These are phyloP conservation scores for Chlamydomonas sp. DNA, from an alignment of 139 green algal genomes.

Conservation along the genomic window DNA sequence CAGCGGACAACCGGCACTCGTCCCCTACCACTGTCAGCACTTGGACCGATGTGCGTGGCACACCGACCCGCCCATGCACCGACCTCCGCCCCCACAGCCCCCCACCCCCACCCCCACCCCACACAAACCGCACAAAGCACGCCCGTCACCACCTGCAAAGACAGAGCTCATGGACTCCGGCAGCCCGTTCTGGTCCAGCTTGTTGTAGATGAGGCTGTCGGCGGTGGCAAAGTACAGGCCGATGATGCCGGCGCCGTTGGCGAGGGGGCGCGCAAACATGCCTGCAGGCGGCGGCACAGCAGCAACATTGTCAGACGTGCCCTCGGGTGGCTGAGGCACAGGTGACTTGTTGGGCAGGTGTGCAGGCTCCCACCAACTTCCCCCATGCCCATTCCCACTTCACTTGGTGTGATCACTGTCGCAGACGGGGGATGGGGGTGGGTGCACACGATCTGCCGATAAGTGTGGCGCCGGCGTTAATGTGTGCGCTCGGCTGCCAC, in stretches of 20 bases:
- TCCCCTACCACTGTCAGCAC: not conserved
- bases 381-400: no score
- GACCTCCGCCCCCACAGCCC: not conserved
- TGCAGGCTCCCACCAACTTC: no score
- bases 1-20: no score
- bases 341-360: no score
- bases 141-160: constrained; percentile 4
- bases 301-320: no score
- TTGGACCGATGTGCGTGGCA: not conserved
- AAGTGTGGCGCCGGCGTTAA: no score
- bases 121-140: not conserved
- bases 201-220: constrained; percentile 51
- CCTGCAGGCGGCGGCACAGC: constrained; percentile 25
- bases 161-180: not conserved
- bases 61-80: not conserved
- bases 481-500: no score
- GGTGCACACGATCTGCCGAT: no score
- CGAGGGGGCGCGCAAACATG: constrained; percentile 34
- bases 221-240: constrained; percentile 66
- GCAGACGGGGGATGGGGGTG: no score
- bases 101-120: not conserved
- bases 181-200: constrained; percentile 35
- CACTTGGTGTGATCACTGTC: no score
- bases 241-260: constrained; percentile 67
- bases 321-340: no score